Evolutionary conservation across 2,329 filamentous ascomycete species (phyloP), one percentile per base, ranked within the genome.

Genomic region (Aspergillus sojae): DNA sequence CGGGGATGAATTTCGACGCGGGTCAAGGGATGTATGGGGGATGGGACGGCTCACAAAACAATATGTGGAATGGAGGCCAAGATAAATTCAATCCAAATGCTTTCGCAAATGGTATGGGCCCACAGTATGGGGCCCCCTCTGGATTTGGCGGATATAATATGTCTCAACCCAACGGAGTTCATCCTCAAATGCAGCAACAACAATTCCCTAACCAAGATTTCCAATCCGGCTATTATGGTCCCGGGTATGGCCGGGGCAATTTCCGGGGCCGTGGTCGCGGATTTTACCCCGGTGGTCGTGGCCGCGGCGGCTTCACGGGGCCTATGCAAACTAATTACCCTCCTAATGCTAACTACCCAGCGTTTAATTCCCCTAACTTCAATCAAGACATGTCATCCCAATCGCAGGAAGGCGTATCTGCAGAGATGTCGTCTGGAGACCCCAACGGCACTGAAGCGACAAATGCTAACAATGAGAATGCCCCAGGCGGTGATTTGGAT

Each of bases 41-140:
- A 84, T 92, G 90, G 89, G 91, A 90, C 85, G 86, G 86, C 84
- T 89, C 90, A 82, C 89, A 91, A 83, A 88, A 79, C 75, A 80
- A 76, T 79, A 79, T 89, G 85, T 93, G 90, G 90, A 91, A 89
- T 89, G 87, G 88, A 85, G 87, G 88, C 85, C 89, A 91, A 90
- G 90, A 92, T 92, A 93, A 92, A 90, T 92, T 88, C 89, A 93
- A 90, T 86, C 86, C 88, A 91, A 92, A 88, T 91, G 88, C 88
- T 87, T 86, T 82, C 75, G 76, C 87, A 81, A 79, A 85, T 86
- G 88, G 88, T 85, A 91, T 91, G 87, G 89, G 88, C 85, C 88
- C 89, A 91, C 90, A 92, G 83, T 92, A 87, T 88, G 90, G 89
- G 83, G 86, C 86, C 87, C 90, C 91, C 85, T 85, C 88, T 85